A percentile compares a stretch with the other conserved stretches of the same genome.
Conservation (phyloP, 2,329 filamentous ascomycete genomes). For the Sordariomycetes sp. region DNA sequence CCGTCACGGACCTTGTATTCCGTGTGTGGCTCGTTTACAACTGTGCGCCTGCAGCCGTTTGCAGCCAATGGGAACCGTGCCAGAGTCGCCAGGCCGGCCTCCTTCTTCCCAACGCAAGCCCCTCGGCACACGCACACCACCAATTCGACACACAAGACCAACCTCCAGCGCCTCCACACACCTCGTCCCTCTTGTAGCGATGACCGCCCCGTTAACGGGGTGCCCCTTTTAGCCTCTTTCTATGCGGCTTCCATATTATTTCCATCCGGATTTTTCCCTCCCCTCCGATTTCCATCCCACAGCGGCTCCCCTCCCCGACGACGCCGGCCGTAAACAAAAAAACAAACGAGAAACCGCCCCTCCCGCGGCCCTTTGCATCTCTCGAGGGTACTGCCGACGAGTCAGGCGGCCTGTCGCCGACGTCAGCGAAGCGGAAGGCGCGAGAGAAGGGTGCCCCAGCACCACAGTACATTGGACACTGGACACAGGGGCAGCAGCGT, state of each 20-base stretch:
- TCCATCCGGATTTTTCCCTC: neutral
- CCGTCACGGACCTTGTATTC: neutral
- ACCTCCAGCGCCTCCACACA: neutral
- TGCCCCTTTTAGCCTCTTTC: neutral
- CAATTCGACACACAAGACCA: neutral
- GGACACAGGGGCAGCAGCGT: too few relatives aligned
- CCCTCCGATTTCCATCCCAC: neutral
- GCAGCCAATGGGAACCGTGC: neutral
- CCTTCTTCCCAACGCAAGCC: neutral
- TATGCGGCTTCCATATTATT: neutral
- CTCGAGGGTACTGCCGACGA: too few relatives aligned
- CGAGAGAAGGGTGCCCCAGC: too few relatives aligned
- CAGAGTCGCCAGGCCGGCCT: neutral
- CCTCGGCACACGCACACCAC: neutral
- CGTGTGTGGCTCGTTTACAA: neutral
- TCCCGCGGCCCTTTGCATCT: too few relatives aligned
- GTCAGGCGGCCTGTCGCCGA: too few relatives aligned
- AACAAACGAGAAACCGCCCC: neutral
- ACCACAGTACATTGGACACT: too few relatives aligned
- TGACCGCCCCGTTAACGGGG: neutral
- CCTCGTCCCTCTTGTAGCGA: neutral
- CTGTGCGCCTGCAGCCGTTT: neutral
- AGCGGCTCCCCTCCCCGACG: neutral
- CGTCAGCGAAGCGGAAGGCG: too few relatives aligned
- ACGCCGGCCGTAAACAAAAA: neutral